A percentile compares a stretch with the other conserved stretches of the same genome.
Conservation (phyloP, 495 filamentous ascomycete species). For the Neurospora sp. region DNA sequence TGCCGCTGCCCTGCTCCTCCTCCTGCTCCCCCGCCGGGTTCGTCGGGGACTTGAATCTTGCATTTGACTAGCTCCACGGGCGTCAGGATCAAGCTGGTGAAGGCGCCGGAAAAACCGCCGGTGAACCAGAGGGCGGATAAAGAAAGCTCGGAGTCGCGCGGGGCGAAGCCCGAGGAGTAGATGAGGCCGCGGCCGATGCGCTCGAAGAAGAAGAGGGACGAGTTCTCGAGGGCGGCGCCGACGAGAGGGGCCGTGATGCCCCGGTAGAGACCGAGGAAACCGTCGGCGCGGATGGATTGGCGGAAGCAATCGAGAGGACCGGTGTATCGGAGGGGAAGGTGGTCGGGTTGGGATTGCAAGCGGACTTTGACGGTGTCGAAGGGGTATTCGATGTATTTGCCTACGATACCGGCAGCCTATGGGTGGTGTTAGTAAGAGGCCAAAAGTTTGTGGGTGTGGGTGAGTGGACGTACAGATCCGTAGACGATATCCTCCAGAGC, state of each 20-base stretch:
- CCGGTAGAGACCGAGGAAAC: conserved; percentile 76
- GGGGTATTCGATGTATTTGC: conserved; percentile 95
- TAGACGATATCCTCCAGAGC: conserved; percentile 73
- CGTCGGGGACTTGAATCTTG: conserved; percentile 76
- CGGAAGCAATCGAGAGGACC: conserved; percentile 91
- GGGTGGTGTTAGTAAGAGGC: conserved; percentile 10
- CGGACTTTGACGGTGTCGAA: conserved; percentile 95
- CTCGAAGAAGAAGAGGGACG: conserved; percentile 87
- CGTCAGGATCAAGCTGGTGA: conserved; percentile 83
- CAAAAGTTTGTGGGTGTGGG: background rate
- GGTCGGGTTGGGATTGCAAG: conserved; percentile 72
- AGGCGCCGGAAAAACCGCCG: conserved; percentile 77
- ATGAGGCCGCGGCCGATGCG: conserved; percentile 50
- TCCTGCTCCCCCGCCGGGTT: conserved; percentile 13
- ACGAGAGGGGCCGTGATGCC: conserved; percentile 86
- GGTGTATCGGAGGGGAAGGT: conserved; percentile 68
- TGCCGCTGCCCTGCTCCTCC: background rate
- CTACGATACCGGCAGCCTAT: conserved; percentile 75
- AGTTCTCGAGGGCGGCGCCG: conserved; percentile 90
- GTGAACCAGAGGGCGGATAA: conserved; percentile 63
- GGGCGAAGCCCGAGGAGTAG: conserved; percentile 43
- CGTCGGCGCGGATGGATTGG: conserved; percentile 67
- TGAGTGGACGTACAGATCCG: conserved; percentile 58
- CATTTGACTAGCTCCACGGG: conserved; percentile 98
- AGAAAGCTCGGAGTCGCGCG: conserved; percentile 48